Evolutionary conservation across 2,329 filamentous ascomycete species (phyloP), one percentile per base, ranked within the genome.

Genomic region (Alternaria solani): DNA sequence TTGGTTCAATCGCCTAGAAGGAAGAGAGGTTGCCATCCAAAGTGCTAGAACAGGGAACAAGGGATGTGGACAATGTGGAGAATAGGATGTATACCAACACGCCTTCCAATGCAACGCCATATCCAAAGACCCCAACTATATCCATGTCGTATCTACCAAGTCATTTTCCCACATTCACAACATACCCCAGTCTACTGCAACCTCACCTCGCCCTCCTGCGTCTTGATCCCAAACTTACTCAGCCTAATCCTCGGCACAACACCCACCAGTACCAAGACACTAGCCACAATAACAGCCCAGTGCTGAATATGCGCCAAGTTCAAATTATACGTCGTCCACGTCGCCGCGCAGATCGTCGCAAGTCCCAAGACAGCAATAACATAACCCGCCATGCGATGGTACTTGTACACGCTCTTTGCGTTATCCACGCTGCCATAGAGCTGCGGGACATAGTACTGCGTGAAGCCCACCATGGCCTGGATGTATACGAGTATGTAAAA

Each of bases 371-470:
- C 73, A 55, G 94, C 80, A 59, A 94, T 81, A 7, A 88, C 66
- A 75, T 99, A 98, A 2, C 94, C 95, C 23, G 84, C 85, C 55
- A 86, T 80, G 30, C 94, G 88, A 78, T 98, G 95, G 72, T 94
- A 97, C 80, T 96, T 97, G 85, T 94, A 98, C 42, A 97, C 78
- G 25, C 84, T 84, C 84, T 94, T 96, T 20, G 93, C 94, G 3
- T 88, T 88, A 26, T 92, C 89, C 64, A 90, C 88, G 57, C 92
- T 88, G 5, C 94, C 94, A 70, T 94, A 96, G 1, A 96, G 71
- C 0, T 75, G 74, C 0, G 94, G 94, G 3, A 87, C 82, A 59
- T 88, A 92, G 83, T 90, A 97, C 81, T 95, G 92, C 32, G 92
- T 91, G 64, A 96, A 87, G 16, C 95, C 94, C 30, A 97, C 86